phyloP scores from a whole-genome alignment of 495 filamentous ascomycete genomes.

The Tetracladium setigerum region DNA sequence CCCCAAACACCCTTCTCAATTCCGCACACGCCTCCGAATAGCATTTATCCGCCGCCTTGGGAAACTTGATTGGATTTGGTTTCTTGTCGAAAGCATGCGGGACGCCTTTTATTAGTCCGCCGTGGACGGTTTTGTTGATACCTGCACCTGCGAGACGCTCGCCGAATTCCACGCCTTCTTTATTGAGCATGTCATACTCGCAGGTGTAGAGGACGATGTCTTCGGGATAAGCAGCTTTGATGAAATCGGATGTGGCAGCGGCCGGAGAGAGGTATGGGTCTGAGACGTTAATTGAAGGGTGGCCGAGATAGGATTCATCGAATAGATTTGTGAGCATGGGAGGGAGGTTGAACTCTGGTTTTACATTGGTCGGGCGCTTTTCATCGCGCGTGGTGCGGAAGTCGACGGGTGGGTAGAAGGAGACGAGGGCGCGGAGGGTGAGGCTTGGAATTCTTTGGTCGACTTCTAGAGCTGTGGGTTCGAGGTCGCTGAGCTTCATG shows the following conservation, averaged over 20 bases:
- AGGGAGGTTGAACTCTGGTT: slow-evolving; percentile 32
- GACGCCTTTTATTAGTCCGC: slow-evolving; percentile 64
- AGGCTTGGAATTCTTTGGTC: slow-evolving; percentile 33
- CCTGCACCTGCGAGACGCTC: slow-evolving; percentile 39
- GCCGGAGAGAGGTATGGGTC: slow-evolving; percentile 60
- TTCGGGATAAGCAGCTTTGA: slow-evolving; percentile 46
- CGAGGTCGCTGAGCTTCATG: slow-evolving; percentile 23
- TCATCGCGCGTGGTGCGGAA: slow-evolving; percentile 68
- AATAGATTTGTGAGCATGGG: slow-evolving; percentile 59
- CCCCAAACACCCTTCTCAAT: slow-evolving; percentile 33
- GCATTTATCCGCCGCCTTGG: slow-evolving; percentile 27
- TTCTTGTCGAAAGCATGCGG: slow-evolving; percentile 84
- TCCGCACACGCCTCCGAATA: slow-evolving; percentile 37
- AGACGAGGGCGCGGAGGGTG: slow-evolving; percentile 43
- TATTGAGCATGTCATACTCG: slow-evolving; percentile 86
- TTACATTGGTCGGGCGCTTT: slow-evolving; percentile 52
- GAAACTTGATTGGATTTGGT: slow-evolving; percentile 60
- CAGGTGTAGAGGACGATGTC: slow-evolving; percentile 71
- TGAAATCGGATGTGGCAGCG: slow-evolving; percentile 44
- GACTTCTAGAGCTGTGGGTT: slow-evolving; percentile 31
- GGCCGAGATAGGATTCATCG: slow-evolving; percentile 71
- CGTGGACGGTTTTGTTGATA: slow-evolving; percentile 58
- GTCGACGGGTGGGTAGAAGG: slow-evolving; percentile 82
- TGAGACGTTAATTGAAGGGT: slow-evolving; percentile 34
- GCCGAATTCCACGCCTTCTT: slow-evolving; percentile 65